Base-by-base conservation (phyloP, 176 grass and related monocot genomes). In the Zizania latifolia region DNA sequence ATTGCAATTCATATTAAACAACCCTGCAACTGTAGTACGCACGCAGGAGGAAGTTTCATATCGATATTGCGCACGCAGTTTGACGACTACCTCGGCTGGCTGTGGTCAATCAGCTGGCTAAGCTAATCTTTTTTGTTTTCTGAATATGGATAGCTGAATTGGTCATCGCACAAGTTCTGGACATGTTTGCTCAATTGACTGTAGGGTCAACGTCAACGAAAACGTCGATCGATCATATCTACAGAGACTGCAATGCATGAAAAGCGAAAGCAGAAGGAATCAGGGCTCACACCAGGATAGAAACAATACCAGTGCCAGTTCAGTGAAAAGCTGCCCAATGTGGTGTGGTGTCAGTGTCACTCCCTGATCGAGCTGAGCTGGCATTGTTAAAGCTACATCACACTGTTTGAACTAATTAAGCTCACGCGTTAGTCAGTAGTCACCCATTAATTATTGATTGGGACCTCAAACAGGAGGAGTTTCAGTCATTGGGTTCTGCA, bases 191-290 rank as follows among this genome's bases (percentile, higher is more conserved):
- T 36, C 43, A 50, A 58, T 30, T n/a, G n/a, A n/a, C n/a, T n/a
- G n/a, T n/a, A n/a, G n/a, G n/a, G n/a, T n/a, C n/a, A n/a, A n/a
- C n/a, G n/a, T n/a, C n/a, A n/a, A n/a, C n/a, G n/a, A n/a, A n/a
- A n/a, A n/a, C n/a, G n/a, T n/a, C n/a, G n/a, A n/a, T n/a, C n/a
- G n/a, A n/a, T n/a, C n/a, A n/a, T n/a, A n/a, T n/a, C 34, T 17
- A 29, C 6, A 4, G 4, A 21, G 11, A 39, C 66, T 39, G 62
- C 56, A 46, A 26, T 38, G 44, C 50, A 69, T 79, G 58, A 54
- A 76, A 56, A 83, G 54, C 62, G 74, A 77, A 35, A 61, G 55
- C 45, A 38, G 68, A 67, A 62, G 74, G 73, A 63, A 73, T 22
- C 27, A 46, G 63, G 66, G 27, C 0, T 21, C 46, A 57, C 78